Evolutionary conservation across 2,329 filamentous ascomycete species (phyloP).

Genomic region (Arthroderma sp.): DNA sequence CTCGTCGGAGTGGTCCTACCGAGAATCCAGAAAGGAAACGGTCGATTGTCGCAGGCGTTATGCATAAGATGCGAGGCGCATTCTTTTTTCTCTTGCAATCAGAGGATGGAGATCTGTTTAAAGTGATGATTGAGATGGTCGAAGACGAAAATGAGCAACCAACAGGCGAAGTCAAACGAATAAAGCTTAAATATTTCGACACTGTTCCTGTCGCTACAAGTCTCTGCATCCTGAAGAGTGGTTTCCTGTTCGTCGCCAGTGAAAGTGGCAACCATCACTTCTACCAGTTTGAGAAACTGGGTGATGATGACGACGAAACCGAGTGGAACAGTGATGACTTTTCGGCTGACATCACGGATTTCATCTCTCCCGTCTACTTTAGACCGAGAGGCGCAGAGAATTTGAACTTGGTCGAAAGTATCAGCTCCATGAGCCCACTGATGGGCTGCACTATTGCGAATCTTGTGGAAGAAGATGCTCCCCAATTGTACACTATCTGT

Average conservation of each 20-base stretch:
- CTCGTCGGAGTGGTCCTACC: constrained; percentile 69
- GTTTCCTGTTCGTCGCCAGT: constrained; percentile 83
- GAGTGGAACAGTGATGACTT: constrained; percentile 78
- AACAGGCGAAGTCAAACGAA: constrained; percentile 64
- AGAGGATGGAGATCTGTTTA: constrained; percentile 97
- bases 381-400: constrained; percentile 67
- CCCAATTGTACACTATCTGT: constrained; percentile 88
- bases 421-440: constrained; percentile 80
- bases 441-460: constrained; percentile 88
- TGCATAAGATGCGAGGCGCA: constrained; percentile 91
- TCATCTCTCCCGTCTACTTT: constrained; percentile 74
- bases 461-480: constrained; percentile 79
- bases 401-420: constrained; percentile 67
- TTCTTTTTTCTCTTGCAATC: constrained; percentile 97
- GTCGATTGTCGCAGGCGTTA: constrained; percentile 76
- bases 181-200: constrained; percentile 97
- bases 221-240: constrained; percentile 86
- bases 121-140: constrained; percentile 82
- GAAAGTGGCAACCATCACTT: constrained; percentile 90
- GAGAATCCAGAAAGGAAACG: constrained; percentile 89
- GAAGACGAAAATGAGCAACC: constrained; percentile 65
- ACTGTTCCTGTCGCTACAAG: constrained; percentile 80
- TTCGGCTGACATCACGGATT: constrained; percentile 57
- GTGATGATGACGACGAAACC: constrained; percentile 82
- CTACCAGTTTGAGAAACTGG: constrained; percentile 94